Evolutionary conservation across 2,329 filamentous ascomycete genomes (phyloP).

Genomic region (Ceratocystis harringtonii): DNA sequence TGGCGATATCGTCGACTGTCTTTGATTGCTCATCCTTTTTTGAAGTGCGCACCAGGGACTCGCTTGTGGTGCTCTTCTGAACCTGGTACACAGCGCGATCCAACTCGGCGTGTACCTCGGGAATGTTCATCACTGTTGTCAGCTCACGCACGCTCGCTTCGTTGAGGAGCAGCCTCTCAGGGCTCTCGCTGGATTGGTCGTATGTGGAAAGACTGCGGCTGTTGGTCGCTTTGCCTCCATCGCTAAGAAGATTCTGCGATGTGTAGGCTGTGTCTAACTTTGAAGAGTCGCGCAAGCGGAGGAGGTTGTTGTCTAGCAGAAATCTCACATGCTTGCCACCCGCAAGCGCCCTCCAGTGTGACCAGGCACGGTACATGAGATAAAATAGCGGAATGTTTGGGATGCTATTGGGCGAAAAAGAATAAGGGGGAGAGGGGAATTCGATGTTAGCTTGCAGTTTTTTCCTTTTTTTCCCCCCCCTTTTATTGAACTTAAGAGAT

Average conservation of each 20-base stretch:
- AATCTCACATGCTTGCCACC: slow-evolving; percentile 78
- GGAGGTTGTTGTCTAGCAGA: slow-evolving; percentile 57
- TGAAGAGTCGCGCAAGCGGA: slow-evolving; percentile 49
- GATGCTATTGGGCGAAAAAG: slow-evolving; percentile 37
- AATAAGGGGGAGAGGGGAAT: neutral
- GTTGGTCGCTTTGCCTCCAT: slow-evolving; percentile 18
- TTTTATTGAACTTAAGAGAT: neutral
- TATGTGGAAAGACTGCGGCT: slow-evolving; percentile 17
- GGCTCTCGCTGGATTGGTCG: neutral
- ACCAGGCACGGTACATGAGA: slow-evolving; percentile 78
- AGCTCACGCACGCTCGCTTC: slow-evolving; percentile 16
- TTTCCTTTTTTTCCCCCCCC: neutral
- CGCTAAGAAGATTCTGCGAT: slow-evolving; percentile 14
- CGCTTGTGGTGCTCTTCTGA: slow-evolving; percentile 33
- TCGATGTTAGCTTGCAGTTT: slow-evolving; percentile 4
- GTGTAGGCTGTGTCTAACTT: slow-evolving; percentile 61
- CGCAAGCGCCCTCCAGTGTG: slow-evolving; percentile 71
- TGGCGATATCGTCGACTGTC: neutral
- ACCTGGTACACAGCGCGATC: slow-evolving; percentile 67
- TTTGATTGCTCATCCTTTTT: neutral
- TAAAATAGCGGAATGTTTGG: slow-evolving; percentile 98
- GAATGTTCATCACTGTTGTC: slow-evolving; percentile 46
- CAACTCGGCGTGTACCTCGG: slow-evolving; percentile 56
- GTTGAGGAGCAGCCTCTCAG: slow-evolving; percentile 20
- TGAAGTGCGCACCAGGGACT: slow-evolving; percentile 21